Conservation (phyloP, 75 land plant genomes). For the Azolla pinnata region DNA sequence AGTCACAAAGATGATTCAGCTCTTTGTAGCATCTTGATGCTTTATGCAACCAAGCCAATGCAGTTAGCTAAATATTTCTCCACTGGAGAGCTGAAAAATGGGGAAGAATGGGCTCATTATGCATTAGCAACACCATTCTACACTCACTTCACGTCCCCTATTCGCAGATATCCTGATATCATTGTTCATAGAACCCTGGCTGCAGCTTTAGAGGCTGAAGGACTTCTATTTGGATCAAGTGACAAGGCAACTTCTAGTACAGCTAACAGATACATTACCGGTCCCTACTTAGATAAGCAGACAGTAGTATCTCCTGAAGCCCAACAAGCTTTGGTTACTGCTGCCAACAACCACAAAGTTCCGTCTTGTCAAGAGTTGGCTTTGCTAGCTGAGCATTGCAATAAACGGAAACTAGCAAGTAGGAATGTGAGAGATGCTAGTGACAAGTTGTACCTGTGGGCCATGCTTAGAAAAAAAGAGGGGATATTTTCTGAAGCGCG, state of each 20-base stretch:
- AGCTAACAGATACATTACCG: slow-evolving; percentile 45
- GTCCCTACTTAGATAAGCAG: slow-evolving; percentile 37
- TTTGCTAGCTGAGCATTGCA: slow-evolving; percentile 67
- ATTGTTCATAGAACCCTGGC: slow-evolving; percentile 74
- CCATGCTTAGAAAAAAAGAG: slow-evolving; percentile 63
- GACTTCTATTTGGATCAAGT: slow-evolving; percentile 17
- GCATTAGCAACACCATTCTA: slow-evolving; percentile 69
- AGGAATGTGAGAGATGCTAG: slow-evolving; percentile 67
- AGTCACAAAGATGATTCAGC: slow-evolving; percentile 62
- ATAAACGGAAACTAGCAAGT: slow-evolving; percentile 67
- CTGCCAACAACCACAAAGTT: slow-evolving; percentile 54
- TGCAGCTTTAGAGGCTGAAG: slow-evolving; percentile 80
- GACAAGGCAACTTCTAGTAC: not conserved
- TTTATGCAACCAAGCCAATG: slow-evolving; percentile 83
- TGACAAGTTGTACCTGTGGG: slow-evolving; percentile 72
- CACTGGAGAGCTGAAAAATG: slow-evolving; percentile 54
- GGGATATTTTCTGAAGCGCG: slow-evolving; percentile 68
- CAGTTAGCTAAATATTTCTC: slow-evolving; percentile 81
- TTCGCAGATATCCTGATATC: slow-evolving; percentile 86
- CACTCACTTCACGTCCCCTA: slow-evolving; percentile 93
- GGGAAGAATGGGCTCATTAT: slow-evolving; percentile 80
- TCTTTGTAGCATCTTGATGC: slow-evolving; percentile 59
- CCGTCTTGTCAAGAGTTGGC: slow-evolving; percentile 40
- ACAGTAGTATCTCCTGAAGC: slow-evolving; percentile 36
- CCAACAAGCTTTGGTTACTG: slow-evolving; percentile 41